Evolutionary conservation across 140 eudicot genomes (phyloP).

Genomic region (Flaveria floridana): DNA sequence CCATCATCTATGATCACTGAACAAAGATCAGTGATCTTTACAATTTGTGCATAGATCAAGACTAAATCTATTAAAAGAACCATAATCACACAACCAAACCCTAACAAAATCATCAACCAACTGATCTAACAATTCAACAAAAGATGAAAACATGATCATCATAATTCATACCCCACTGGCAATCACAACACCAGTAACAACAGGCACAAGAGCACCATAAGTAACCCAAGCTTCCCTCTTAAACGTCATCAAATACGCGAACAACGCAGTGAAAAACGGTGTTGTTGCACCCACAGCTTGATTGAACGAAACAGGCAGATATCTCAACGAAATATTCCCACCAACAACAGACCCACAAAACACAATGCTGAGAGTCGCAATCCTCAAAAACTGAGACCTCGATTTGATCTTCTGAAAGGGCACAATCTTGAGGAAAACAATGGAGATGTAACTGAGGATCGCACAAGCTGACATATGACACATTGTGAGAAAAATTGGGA

Average conservation of each 20-base stretch:
- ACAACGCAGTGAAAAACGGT: conserved; percentile 89
- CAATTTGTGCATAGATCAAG: conserved; percentile 24
- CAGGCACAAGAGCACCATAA: conserved; percentile 79
- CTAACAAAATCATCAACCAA: too few species aligned
- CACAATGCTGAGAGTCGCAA: conserved; percentile 72
- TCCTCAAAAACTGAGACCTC: conserved; percentile 62
- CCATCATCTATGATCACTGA: background rate
- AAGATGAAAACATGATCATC: background rate
- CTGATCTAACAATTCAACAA: background rate
- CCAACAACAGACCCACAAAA: conserved; percentile 93
- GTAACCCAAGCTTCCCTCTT: conserved; percentile 79
- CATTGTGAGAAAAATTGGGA: conserved; percentile 90
- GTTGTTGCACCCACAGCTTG: conserved; percentile 98
- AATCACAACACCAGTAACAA: conserved; percentile 83
- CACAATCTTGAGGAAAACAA: conserved; percentile 58
- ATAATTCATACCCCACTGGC: conserved; percentile 77
- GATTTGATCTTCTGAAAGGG: conserved; percentile 79
- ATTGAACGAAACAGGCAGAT: conserved; percentile 80
- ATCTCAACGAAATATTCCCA: conserved; percentile 72
- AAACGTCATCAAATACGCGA: conserved; percentile 74
- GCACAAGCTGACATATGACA: conserved; percentile 97
- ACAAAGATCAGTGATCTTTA: background rate
- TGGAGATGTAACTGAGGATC: conserved; percentile 73
- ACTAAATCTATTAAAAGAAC: too few species aligned
- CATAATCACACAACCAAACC: too few species aligned